Conservation (phyloP, 768 basidiomycete species). For the Daedaleopsis sinensis region DNA sequence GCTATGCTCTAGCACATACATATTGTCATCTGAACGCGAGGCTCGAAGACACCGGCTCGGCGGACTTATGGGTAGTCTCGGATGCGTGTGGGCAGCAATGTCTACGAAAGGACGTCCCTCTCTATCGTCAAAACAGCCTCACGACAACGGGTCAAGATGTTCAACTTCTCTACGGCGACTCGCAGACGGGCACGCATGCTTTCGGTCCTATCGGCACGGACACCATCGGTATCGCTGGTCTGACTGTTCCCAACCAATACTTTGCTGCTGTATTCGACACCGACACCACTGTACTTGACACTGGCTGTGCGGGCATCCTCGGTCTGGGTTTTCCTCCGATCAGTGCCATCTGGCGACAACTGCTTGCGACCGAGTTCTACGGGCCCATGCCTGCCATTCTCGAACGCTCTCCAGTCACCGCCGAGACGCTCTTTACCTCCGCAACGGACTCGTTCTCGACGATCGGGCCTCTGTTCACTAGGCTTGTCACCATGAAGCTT, state of each 20-base stretch:
- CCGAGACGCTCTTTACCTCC: slow-evolving; percentile 5
- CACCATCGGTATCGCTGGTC: slow-evolving; percentile 53
- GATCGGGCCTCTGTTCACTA: slow-evolving; percentile 38
- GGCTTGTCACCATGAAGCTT: slow-evolving; percentile 35
- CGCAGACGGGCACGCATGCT: slow-evolving; percentile 69
- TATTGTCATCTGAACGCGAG: not conserved
- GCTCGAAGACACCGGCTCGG: slow-evolving; percentile 71
- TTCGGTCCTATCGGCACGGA: slow-evolving; percentile 65
- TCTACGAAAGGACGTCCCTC: slow-evolving; percentile 37
- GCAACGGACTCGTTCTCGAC: slow-evolving; percentile 30
- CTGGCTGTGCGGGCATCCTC: slow-evolving; percentile 66
- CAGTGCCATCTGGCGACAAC: slow-evolving; percentile 32
- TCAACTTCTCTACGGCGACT: slow-evolving; percentile 69
- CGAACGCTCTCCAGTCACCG: slow-evolving; percentile 2
- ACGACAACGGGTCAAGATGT: slow-evolving; percentile 49
- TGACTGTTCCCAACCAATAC: slow-evolving; percentile 53
- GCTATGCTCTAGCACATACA: slow-evolving; percentile 12
- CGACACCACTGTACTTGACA: slow-evolving; percentile 61
- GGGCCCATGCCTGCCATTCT: not conserved
- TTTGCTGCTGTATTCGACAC: slow-evolving; percentile 72
- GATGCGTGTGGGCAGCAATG: slow-evolving; percentile 49
- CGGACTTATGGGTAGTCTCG: slow-evolving; percentile 76
- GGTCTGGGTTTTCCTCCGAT: slow-evolving; percentile 77
- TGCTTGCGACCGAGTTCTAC: slow-evolving; percentile 18
- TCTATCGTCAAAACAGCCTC: slow-evolving; percentile 57